Base-by-base conservation (phyloP, 352 stramenopile genomes). In the Phytophthora pluvialis region DNA sequence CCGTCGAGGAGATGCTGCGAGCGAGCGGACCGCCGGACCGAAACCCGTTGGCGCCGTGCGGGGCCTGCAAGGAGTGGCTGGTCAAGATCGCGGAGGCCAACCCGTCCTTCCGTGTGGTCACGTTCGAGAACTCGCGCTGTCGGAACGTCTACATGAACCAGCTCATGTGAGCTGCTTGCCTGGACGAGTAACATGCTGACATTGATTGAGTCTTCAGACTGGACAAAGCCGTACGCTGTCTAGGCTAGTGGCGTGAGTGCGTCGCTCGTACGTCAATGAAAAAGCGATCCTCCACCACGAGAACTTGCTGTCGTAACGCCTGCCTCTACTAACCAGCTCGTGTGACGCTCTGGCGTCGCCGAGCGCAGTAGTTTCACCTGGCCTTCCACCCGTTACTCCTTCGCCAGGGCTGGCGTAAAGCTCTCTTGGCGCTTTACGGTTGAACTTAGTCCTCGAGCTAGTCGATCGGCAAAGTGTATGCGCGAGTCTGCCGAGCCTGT, bases 31-130 rank as follows among this genome's bases (percentile, higher is more conserved):
- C 63, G 8, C 71, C 78, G 26, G 85, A 99, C 63, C 88, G 97
- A 43, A 99, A 99, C 76, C 97, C 97, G 26, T 73, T 99, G 26
- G 93, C 95, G 42, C 98, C 98, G 12, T 99, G 98, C 75, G 98
- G 98, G 13, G 94, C 97, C 11, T 99, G 98, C 83, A 99, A 98
- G 68, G 97, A 99, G 73, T 99, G 98, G 98, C 84, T 99, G 31
- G 98, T 99, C 60, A 99, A 99, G 77, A 99, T 99, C 66, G 96
- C 96, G 5, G 96, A 99, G 78, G 92, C 92, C 12, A 99, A 99
- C 67, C 97, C 97, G 47, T 89, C 97, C 40, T 99, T 99, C 69
- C 93, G 93, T 54, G 94, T 99, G 40, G 73, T 99, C 13, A 99
- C 97, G 18, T 99, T 99, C 57, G 98, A 98, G 47, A 97, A 98